A percentile compares a stretch with the other conserved stretches of the same genome.
Evolutionary conservation across 805 yeast genomes (phyloP).

Genomic region (Vanderwaltozyma yarrowii): DNA sequence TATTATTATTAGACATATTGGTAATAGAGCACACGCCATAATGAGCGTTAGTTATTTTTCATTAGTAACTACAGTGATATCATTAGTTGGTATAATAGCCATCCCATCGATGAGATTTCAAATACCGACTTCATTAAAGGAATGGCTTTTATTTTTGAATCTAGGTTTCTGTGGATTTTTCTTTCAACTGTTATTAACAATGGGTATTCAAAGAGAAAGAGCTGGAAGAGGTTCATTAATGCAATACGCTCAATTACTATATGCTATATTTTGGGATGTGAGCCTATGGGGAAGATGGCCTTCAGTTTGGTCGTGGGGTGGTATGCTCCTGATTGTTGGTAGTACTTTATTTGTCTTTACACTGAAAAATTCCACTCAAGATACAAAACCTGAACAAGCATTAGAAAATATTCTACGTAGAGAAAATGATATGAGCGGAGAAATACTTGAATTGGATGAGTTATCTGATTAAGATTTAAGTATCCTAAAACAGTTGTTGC

Average conservation of each 20-base stretch:
- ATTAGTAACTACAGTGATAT: constrained; percentile 42
- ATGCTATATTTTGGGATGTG: constrained; percentile 66
- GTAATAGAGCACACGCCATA: constrained; percentile 67
- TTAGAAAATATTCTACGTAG: neutral
- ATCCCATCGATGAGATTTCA: constrained; percentile 50
- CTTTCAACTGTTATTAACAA: constrained; percentile 68
- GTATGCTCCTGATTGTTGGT: constrained; percentile 54
- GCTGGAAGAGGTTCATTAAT: constrained; percentile 69
- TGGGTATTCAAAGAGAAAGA: constrained; percentile 69
- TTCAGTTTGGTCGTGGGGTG: constrained; percentile 52
- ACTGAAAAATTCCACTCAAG: constrained; percentile 20
- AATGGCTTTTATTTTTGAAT: constrained; percentile 53
- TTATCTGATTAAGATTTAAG: constrained; percentile 1
- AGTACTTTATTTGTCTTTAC: constrained; percentile 50
- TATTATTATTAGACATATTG: constrained; percentile 62
- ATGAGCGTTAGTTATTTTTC: constrained; percentile 71
- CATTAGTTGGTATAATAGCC: constrained; percentile 41
- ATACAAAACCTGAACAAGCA: neutral
- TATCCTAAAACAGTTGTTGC: no score
- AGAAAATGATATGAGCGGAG: neutral
- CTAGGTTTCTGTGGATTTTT: constrained; percentile 71
- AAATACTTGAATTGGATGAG: neutral
- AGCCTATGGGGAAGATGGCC: constrained; percentile 66
- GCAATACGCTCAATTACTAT: constrained; percentile 64
- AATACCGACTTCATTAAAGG: constrained; percentile 48